These are phyloP conservation scores for Lumnitzera racemosa DNA, from an alignment of 345 rosid species.

Conservation along the genomic window DNA sequence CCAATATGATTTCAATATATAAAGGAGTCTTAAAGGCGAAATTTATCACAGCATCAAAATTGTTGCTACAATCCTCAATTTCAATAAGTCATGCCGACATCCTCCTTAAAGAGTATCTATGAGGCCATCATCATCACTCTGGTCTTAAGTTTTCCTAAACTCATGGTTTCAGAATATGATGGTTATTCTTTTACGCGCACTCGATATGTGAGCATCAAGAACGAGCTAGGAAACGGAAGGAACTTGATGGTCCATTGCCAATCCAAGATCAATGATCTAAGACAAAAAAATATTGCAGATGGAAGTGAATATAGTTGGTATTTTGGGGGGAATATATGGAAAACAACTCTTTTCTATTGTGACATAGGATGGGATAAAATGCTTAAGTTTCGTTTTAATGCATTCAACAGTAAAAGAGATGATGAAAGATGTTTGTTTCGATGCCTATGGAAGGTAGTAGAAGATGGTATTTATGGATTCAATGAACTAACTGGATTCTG, in stretches of 20 bases:
- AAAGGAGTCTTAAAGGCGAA: no score
- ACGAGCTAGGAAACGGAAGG: constrained; percentile 31
- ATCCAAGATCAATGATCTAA: constrained; percentile 48
- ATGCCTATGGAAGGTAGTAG: constrained; percentile 36
- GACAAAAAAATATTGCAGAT: constrained; percentile 28
- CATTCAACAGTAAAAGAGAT: constrained; percentile 30
- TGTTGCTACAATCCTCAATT: no score
- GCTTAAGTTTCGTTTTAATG: constrained; percentile 23
- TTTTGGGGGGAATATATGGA: constrained; percentile 24
- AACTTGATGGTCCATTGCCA: constrained; percentile 46
- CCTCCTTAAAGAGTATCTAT: no score
- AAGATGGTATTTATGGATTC: constrained; percentile 35
- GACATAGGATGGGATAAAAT: constrained; percentile 33
- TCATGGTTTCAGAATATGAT: constrained; percentile 14
- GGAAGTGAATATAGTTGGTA: constrained; percentile 47
- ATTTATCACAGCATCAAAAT: no score
- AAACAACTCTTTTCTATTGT: constrained; percentile 42
- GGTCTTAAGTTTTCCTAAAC: constrained; percentile 10
- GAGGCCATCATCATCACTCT: constrained; percentile 8
- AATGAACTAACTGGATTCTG: constrained; percentile 40
- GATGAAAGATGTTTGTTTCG: constrained; percentile 15
- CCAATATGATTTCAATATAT: no score
- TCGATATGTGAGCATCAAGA: constrained; percentile 37
- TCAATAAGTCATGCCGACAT: no score
- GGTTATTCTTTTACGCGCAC: no score